phyloP scores from a whole-genome alignment of 2,329 filamentous ascomycete genomes.

The Penicillium sp. region DNA sequence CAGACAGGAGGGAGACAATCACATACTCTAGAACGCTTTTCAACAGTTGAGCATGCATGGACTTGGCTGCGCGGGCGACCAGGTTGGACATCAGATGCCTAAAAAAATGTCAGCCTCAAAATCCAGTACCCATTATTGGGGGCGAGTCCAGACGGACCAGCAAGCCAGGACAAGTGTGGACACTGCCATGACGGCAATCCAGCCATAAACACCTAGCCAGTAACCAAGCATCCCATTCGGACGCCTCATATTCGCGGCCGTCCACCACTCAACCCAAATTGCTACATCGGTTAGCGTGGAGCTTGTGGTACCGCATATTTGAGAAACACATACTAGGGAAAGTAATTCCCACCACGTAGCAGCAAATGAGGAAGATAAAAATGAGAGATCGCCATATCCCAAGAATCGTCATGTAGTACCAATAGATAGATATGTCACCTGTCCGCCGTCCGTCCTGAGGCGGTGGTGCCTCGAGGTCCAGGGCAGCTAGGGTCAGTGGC shows the following conservation, averaged over 20 bases:
- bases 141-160: not conserved
- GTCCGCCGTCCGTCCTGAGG: not conserved
- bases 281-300: not conserved
- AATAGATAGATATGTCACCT: constrained; percentile 5
- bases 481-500: not conserved
- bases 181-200: not conserved
- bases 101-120: not conserved
- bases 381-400: not conserved
- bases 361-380: not conserved
- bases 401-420: not conserved
- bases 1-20: not conserved
- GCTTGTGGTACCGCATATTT: not conserved
- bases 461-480: not conserved
- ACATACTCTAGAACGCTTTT: constrained; percentile 1
- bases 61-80: not conserved
- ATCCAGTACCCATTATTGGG: not conserved
- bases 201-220: constrained; percentile 1
- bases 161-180: not conserved
- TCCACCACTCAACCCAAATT: constrained; percentile 11
- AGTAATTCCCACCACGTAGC: constrained; percentile 1
- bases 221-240: constrained; percentile 1
- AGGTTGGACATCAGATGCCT: constrained; percentile 4
- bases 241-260: not conserved
- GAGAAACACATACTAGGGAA: not conserved
- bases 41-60: constrained; percentile 1